These are phyloP conservation scores for Tuber calosporum DNA, from an alignment of 495 filamentous ascomycete species.

Conservation along the genomic window DNA sequence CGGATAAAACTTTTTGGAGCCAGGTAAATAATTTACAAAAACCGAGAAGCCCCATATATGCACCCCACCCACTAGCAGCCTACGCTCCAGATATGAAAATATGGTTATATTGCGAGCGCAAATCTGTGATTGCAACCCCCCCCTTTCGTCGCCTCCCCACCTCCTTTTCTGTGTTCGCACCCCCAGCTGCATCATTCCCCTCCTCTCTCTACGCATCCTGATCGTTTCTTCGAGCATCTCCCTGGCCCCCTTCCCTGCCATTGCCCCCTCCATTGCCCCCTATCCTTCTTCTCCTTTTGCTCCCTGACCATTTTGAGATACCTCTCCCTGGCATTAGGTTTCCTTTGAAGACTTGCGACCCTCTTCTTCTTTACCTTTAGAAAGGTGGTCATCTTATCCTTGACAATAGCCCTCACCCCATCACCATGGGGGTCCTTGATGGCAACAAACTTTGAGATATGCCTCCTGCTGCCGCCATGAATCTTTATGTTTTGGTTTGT, in stretches of 20 bases:
- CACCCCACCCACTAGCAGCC: neutral
- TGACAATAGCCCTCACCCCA: conserved; percentile 34
- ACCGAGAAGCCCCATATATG: neutral
- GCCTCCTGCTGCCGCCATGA: conserved; percentile 27
- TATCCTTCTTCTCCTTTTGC: conserved; percentile 44
- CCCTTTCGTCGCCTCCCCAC: neutral
- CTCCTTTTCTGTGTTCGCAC: neutral
- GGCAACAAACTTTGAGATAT: conserved; percentile 31
- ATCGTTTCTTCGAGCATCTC: neutral
- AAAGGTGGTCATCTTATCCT: conserved; percentile 22
- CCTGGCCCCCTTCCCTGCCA: neutral
- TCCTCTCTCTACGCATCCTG: neutral
- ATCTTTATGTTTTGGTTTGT: conserved; percentile 52
- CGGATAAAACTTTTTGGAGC: neutral
- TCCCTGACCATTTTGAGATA: conserved; percentile 40
- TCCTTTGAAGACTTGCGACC: conserved; percentile 11
- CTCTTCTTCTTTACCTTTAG: neutral
- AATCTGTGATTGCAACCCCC: neutral
- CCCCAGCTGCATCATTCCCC: no score
- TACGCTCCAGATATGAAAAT: neutral
- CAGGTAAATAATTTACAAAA: neutral
- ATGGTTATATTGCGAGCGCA: neutral
- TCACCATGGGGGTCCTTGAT: conserved; percentile 30
- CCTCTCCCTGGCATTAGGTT: conserved; percentile 37
- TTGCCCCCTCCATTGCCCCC: conserved; percentile 16